Evolutionary conservation across 2,329 filamentous ascomycete species (phyloP).

Genomic region (Lasiodiplodia sp.): DNA sequence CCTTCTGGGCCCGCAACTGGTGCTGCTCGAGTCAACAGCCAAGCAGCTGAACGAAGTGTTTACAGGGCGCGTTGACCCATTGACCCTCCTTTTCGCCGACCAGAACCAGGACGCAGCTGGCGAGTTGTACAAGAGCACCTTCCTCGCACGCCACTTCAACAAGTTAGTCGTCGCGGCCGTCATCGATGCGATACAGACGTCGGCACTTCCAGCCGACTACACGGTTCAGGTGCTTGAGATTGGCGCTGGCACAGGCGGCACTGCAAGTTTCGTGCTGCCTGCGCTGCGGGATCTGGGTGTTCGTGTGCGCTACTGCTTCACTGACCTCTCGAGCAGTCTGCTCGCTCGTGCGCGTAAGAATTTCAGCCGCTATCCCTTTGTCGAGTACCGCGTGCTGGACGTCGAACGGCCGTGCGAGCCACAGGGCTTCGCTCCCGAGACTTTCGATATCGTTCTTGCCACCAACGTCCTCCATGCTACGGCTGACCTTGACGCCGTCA

Average conservation of each 20-base stretch:
- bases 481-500: too few relatives aligned
- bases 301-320: slow-evolving; percentile 33
- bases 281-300: neutral
- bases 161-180: too few relatives aligned
- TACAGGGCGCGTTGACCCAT: too few relatives aligned
- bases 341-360: slow-evolving; percentile 23
- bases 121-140: too few relatives aligned
- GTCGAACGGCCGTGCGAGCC: slow-evolving; percentile 12
- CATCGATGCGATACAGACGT: too few relatives aligned
- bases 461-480: slow-evolving; percentile 18
- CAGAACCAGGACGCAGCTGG: too few relatives aligned
- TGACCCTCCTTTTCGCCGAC: too few relatives aligned
- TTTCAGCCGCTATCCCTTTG: neutral
- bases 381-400: slow-evolving; percentile 31
- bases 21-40: too few relatives aligned
- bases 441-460: slow-evolving; percentile 36
- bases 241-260: slow-evolving; percentile 32
- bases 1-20: too few relatives aligned
- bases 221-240: slow-evolving; percentile 27
- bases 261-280: slow-evolving; percentile 26
- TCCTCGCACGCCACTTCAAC: too few relatives aligned
- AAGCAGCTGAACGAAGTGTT: too few relatives aligned
- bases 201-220: too few relatives aligned
- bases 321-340: slow-evolving; percentile 32
- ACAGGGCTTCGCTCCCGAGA: slow-evolving; percentile 31